These are phyloP conservation scores for Naganishia albida DNA, from an alignment of 1,284 basidiomycete genomes.

Conservation along the genomic window DNA sequence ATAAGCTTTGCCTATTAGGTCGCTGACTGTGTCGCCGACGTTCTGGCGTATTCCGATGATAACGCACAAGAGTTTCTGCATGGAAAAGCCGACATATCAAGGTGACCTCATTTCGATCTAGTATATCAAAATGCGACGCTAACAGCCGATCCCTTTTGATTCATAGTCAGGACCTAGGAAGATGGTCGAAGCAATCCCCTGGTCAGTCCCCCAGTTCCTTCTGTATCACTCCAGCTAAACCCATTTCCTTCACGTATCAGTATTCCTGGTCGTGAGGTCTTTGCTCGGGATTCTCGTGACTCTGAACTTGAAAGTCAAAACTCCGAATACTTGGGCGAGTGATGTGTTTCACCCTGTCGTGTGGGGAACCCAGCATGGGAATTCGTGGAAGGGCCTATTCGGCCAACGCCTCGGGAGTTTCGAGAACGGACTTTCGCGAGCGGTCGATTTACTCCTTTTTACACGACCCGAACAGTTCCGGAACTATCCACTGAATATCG, in stretches of 20 bases:
- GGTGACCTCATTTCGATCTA: neutral
- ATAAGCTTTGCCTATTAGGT: neutral
- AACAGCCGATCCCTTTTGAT: neutral
- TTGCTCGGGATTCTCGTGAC: neutral
- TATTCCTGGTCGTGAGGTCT: neutral
- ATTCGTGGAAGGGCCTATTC: slow-evolving; percentile 5
- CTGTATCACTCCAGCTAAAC: neutral
- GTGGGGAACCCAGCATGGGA: neutral
- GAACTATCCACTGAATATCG: neutral
- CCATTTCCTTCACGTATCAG: neutral
- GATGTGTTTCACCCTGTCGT: neutral
- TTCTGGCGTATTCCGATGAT: slow-evolving; percentile 15
- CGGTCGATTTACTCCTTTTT: neutral
- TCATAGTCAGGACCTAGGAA: slow-evolving; percentile 4
- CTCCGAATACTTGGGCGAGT: neutral
- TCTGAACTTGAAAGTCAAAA: neutral
- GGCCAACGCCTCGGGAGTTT: neutral
- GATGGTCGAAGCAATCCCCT: neutral
- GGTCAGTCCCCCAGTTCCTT: neutral
- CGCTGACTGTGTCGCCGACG: slow-evolving; percentile 15
- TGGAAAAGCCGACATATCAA: neutral
- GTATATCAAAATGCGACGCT: neutral
- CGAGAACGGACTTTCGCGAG: neutral
- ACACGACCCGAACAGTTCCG: slow-evolving; percentile 5
- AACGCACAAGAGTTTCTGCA: neutral